Percentiles rank a stretch among this genome's conserved stretches.
phyloP scores from a whole-genome alignment of 2,329 filamentous ascomycete species.

The Colletotrichum euphorbiae region DNA sequence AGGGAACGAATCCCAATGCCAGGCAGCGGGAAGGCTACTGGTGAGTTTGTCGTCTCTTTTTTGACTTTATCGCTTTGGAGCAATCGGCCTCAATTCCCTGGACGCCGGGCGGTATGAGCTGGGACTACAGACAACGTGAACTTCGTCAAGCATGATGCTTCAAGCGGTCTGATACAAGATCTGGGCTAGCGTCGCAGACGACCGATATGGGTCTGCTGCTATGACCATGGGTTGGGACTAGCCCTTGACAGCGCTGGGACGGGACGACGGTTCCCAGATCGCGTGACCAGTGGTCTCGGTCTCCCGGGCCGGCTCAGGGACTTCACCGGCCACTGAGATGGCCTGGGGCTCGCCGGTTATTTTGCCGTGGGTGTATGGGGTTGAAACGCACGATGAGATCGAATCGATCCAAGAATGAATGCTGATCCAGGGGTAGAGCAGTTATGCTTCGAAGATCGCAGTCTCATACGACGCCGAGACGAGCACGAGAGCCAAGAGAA shows the following conservation, averaged over 20 bases:
- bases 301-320: conserved; percentile 9
- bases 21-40: too few relatives aligned
- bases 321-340: conserved; percentile 1
- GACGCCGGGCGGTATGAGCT: too few relatives aligned
- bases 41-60: too few relatives aligned
- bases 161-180: not conserved
- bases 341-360: conserved; percentile 7
- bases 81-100: too few relatives aligned
- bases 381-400: conserved; percentile 6
- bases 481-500: not conserved
- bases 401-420: not conserved
- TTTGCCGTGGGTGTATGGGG: not conserved
- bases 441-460: too few relatives aligned
- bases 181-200: not conserved
- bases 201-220: conserved; percentile 7
- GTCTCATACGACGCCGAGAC: not conserved
- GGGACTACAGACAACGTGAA: too few relatives aligned
- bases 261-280: not conserved
- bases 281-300: not conserved
- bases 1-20: too few relatives aligned
- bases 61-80: too few relatives aligned
- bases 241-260: not conserved
- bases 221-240: conserved; percentile 6
- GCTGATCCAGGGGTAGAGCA: not conserved
- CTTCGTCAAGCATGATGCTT: not conserved